Base-by-base conservation (phyloP, 2,329 filamentous ascomycete genomes). In the Exophiala oligosperma region DNA sequence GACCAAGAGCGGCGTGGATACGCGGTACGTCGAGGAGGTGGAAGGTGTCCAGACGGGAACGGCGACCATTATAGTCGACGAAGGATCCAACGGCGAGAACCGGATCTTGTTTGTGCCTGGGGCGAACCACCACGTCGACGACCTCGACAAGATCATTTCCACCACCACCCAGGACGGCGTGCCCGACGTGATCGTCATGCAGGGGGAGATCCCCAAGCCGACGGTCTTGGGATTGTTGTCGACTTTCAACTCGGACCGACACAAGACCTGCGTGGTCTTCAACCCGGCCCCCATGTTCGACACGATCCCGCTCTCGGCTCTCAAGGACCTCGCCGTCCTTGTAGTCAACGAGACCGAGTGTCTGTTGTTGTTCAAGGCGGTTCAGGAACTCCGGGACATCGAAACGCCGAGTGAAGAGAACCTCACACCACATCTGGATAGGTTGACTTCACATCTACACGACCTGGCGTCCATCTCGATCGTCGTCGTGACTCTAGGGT, bases 291-390 rank as follows among this genome's bases (percentile, higher is more conserved):
- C 92, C 14, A 92, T 92, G 8, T 89, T 89, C 3, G 91, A 92
- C 46, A 73, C 76, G 7, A 74, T 96, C 2, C 91, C 90, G 1
- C 78, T 78, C 0, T 79, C 84, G 28, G 85, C 84, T 7, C 94
- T 89, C 70, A 67, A 72, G 5, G 84, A 83, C 1, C 81, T 97
- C 32, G 85, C 86, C 43, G 91, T 96, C 68, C 79, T 97, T 44
- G 84, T 97, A 51, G 84, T 97, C 67, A 97, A 97, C 70, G 92
- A 97, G 77, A 94, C 88, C 1, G 92, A 97, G 76, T 90, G 92
- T 1, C 83, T 86, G 7, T 83, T 92, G 50, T 81, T 96, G 54
- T 86, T 84, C 0, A 84, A 28, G 69, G 70, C 12, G 71, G 76
- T 52, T 69, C 28, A 54, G 14, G 46, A 63, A 43, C 53, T 63